Evolutionary conservation across 164 flowering plant species (phyloP), one percentile per base, ranked within the genome.

Genomic region (Buxus sempervirens): DNA sequence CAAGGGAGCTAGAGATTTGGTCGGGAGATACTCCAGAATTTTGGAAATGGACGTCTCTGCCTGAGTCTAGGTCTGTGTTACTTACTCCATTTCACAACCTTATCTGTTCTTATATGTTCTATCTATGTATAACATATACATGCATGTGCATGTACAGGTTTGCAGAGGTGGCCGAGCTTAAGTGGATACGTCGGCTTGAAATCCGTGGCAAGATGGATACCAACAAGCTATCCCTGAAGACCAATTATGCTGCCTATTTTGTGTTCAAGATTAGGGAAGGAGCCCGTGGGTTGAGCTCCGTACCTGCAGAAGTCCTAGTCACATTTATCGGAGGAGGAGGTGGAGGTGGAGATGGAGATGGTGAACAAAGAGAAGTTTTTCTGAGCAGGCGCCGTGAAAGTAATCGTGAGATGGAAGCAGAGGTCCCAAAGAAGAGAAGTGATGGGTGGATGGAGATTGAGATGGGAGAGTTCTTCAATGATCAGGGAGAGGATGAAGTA

Each of bases 1-100:
- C 89, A 54, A 83, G 85, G 63, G 87, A 80, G 28, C 81, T 88
- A 10, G 62, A 66, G 4, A 84, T 88, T 62, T 25, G 77, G 48
- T 82, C 88, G 86, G 68, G 78, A 7, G 56, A 54, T 64, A 64
- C 74, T 62, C 74, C 79, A 62, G 66, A 72, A 9, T 82, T 78
- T 45, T 88, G 92, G 92, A 66, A 72, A 19, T 84, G 89, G 90
- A 81, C 71, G 56, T 62, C 79, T 48, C 32, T 72, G 1, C 61
- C 56, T 16, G 56, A 67, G 32, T 85, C 89, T n/a, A 81, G 86
- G 90, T 79, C n/a, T 42, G 62, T 26, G 10, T 5, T 18, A 32
- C 48, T 27, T 41, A 53, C 25, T 59, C 1, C 13, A 16, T 9
- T 38, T 19, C 18, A 10, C 13, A 45, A 10, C 16, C 18, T 45